These are phyloP conservation scores for Trichosporon sp. DNA, from an alignment of 1,284 basidiomycete species.

Conservation along the genomic window DNA sequence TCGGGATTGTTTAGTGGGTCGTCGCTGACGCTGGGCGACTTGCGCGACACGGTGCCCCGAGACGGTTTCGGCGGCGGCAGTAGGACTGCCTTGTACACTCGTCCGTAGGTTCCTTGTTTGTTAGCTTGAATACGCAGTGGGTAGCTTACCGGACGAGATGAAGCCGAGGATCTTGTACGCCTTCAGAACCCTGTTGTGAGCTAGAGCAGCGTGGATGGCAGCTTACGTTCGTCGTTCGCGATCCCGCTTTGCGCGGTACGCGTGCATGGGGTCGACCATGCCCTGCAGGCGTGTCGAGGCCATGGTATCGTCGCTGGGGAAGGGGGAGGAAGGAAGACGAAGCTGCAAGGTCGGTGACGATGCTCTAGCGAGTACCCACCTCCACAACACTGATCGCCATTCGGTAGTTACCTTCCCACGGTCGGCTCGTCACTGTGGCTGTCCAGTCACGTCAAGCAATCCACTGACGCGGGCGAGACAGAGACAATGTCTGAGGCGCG, in stretches of 20 bases:
- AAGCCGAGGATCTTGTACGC: constrained; percentile 94
- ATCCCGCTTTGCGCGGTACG: constrained; percentile 79
- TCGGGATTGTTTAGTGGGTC: constrained; percentile 52
- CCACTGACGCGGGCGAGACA: not conserved
- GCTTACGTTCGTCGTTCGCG: constrained; percentile 61
- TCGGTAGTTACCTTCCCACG: constrained; percentile 28
- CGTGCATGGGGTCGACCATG: constrained; percentile 65
- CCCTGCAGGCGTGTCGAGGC: constrained; percentile 29
- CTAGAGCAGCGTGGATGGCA: not conserved
- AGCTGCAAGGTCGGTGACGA: no score
- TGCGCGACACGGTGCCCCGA: constrained; percentile 37
- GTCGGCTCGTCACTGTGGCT: not conserved
- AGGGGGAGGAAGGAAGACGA: not conserved
- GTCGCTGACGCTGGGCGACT: constrained; percentile 25
- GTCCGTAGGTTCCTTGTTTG: constrained; percentile 81
- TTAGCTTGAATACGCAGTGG: not conserved
- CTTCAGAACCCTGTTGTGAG: constrained; percentile 63
- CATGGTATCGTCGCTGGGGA: constrained; percentile 25
- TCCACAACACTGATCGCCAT: constrained; percentile 13
- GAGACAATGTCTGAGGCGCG: not conserved
- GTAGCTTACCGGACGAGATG: constrained; percentile 70
- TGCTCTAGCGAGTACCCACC: not conserved
- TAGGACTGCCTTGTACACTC: constrained; percentile 91
- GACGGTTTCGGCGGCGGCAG: constrained; percentile 42
- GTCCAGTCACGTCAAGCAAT: not conserved